Evolutionary conservation across 2,329 filamentous ascomycete genomes (phyloP), one percentile per base, ranked within the genome.

Genomic region (Aurifilum marmelostoma): DNA sequence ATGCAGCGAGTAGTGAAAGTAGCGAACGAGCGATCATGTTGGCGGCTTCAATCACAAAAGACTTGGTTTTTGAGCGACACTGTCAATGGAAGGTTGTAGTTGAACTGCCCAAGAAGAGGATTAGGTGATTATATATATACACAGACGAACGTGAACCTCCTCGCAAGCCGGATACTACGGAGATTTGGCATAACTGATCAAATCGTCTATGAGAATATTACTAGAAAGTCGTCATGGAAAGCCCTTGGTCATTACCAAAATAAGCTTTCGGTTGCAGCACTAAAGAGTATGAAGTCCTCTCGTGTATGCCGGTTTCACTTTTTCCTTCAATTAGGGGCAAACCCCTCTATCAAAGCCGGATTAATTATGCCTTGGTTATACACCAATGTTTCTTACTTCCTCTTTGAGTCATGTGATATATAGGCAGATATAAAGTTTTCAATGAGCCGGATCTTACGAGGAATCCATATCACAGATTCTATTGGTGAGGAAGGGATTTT

Each of bases 251-350:
- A n/a, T n/a, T n/a, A n/a, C n/a, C n/a, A 24, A 52, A 24, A 52
- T 52, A 52, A 52, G 47, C 47, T 52, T 52, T 52, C 47, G 47
- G 21, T 52, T 52, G 47, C n/a, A 52, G n/a, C n/a, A 12, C 24
- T 52, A 8, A 52, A 52, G 18, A 50, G 47, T 52, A 2, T 52
- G 7, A 11, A 24, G 24, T 52, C 12, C n/a, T 52, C 47, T 52
- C 8, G 47, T 7, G 43, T n/a, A n/a, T 47, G 18, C 43, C 43
- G 16, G 9, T 47, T 21, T 47, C 43, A 4, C 43, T 47, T 47
- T n/a, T 47, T 47, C 43, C 18, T n/a, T 47, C 16, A 47, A 47
- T n/a, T n/a, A n/a, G n/a, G n/a, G n/a, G n/a, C n/a, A 47, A 18
- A 47, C 47, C 47, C 21, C n/a, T 27, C 47, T 24, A n/a, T n/a